phyloP scores from a whole-genome alignment of 2,329 filamentous ascomycete species.

The Orbilia brochopaga region DNA sequence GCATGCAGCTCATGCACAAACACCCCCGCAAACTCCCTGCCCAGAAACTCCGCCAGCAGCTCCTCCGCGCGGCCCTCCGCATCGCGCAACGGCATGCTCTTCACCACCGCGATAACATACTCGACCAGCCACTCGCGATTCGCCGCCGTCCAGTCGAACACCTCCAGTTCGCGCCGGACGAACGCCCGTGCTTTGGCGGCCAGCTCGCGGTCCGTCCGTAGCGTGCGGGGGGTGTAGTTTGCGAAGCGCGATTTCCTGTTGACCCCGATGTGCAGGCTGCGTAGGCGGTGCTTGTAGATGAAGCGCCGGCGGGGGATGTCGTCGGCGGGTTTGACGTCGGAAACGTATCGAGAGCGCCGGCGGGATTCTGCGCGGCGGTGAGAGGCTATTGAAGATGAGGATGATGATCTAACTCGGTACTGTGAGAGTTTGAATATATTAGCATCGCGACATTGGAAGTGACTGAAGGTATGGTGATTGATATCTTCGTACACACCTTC shows the following conservation, averaged over 20 bases:
- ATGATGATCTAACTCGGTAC: constrained; percentile 34
- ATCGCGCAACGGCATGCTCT: constrained; percentile 74
- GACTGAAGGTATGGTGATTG: no score
- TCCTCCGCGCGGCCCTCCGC: constrained; percentile 79
- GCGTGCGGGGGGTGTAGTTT: constrained; percentile 72
- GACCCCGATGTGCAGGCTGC: constrained; percentile 80
- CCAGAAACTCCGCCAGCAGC: constrained; percentile 78
- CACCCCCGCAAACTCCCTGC: constrained; percentile 72
- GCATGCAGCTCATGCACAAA: constrained; percentile 84
- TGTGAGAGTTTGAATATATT: constrained; percentile 4
- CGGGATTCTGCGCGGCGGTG: constrained; percentile 22
- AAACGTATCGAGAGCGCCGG: background rate
- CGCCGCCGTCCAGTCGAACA: constrained; percentile 72
- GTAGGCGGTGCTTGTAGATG: constrained; percentile 75
- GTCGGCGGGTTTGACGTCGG: constrained; percentile 19
- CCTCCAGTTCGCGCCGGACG: constrained; percentile 80
- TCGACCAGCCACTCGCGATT: constrained; percentile 86
- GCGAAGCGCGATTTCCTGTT: constrained; percentile 78
- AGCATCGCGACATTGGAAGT: background rate
- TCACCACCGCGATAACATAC: constrained; percentile 82
- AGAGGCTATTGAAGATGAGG: constrained; percentile 10
- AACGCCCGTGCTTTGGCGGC: constrained; percentile 79
- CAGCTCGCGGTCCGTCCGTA: constrained; percentile 70
- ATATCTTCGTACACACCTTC: constrained; percentile 27
- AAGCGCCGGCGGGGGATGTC: constrained; percentile 68